Base-by-base conservation (phyloP, 2,329 filamentous ascomycete genomes). In the Mycosphaerella sp. region DNA sequence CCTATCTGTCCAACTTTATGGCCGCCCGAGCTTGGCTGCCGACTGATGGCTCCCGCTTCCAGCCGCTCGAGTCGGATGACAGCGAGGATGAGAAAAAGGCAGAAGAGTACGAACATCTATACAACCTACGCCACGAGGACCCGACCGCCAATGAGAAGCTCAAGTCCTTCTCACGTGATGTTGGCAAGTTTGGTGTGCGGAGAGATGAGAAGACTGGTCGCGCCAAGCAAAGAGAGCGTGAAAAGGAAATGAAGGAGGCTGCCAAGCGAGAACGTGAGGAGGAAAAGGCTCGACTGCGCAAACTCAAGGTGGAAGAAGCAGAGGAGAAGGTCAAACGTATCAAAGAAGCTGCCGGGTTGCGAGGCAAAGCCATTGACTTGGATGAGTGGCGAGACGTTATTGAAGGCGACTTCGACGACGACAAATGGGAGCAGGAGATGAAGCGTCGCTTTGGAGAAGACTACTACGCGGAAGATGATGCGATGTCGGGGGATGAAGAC, bases 51-150 rank as follows among this genome's bases (percentile, higher is more conserved):
- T 77, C 81, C 21, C 80, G 80, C 41, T 90, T 88, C 72, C 78
- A 91, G 63, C 87, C 91, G 0, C 87, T 98, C 54, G 89, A 96
- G 67, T 95, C 90, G 0, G 93, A 98, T 62, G 90, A 96, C 48
- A 89, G 83, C n/a, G 81, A 83, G 6, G 80, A 88, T 42, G 82
- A 87, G 31, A 79, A 81, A 29, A 79, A 82, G 44, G 91, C 91
- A 26, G 92, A 97, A 43, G 83, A 86, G 57, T 95, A 92, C 66
- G 93, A 98, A 73, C 80, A 87, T 60, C 91, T 91, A 4, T 98
- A 95, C 75, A 98, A 98, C 73, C 74, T 96, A 73, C 86, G 93
- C 34, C 98, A 98, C 66, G 93, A 98, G 69, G 88, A 97, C 64
- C 90, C 93, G 0, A 90, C 88, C 67, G 84, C 88, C 64, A 96